These are phyloP conservation scores for Penicillium daleae DNA, from an alignment of 495 filamentous ascomycete species.

Conservation along the genomic window DNA sequence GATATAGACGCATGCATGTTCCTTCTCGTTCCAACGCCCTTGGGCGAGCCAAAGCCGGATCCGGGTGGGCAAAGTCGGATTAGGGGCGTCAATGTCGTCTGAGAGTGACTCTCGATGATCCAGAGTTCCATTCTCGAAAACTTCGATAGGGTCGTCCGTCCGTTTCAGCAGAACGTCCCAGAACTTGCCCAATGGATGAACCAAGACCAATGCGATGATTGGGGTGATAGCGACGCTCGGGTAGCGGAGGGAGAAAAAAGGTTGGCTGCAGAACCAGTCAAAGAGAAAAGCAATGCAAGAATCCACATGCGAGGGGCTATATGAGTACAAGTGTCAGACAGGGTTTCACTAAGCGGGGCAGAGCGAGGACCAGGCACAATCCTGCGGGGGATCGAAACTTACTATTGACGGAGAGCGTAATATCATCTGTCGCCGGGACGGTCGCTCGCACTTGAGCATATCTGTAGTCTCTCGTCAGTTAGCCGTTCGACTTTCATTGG, in stretches of 20 bases:
- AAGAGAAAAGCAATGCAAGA: slow-evolving; percentile 73
- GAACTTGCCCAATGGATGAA: slow-evolving; percentile 75
- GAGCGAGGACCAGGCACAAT: not conserved
- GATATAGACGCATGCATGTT: slow-evolving; percentile 85
- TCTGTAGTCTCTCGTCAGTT: slow-evolving; percentile 12
- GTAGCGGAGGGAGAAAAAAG: slow-evolving; percentile 82
- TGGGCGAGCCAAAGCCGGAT: slow-evolving; percentile 76
- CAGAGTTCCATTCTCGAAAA: slow-evolving; percentile 48
- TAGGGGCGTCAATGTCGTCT: slow-evolving; percentile 20
- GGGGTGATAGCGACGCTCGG: slow-evolving; percentile 85
- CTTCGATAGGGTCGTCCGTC: slow-evolving; percentile 56
- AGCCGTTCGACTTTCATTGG: not conserved
- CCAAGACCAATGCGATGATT: slow-evolving; percentile 79
- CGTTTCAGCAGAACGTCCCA: slow-evolving; percentile 75
- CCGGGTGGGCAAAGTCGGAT: slow-evolving; percentile 12
- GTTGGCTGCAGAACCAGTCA: slow-evolving; percentile 82
- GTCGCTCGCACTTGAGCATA: slow-evolving; percentile 78
- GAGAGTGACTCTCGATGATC: slow-evolving; percentile 26
- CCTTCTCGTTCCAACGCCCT: slow-evolving; percentile 83
- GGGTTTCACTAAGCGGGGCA: not conserved
- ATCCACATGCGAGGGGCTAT: slow-evolving; percentile 80
- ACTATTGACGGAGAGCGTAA: slow-evolving; percentile 74
- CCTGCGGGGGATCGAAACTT: slow-evolving; percentile 11
- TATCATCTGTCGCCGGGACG: slow-evolving; percentile 73
- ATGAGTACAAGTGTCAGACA: not conserved